Evolutionary conservation across 2,329 filamentous ascomycete genomes (phyloP), one percentile per base, ranked within the genome.

Genomic region (Fusarium musae): DNA sequence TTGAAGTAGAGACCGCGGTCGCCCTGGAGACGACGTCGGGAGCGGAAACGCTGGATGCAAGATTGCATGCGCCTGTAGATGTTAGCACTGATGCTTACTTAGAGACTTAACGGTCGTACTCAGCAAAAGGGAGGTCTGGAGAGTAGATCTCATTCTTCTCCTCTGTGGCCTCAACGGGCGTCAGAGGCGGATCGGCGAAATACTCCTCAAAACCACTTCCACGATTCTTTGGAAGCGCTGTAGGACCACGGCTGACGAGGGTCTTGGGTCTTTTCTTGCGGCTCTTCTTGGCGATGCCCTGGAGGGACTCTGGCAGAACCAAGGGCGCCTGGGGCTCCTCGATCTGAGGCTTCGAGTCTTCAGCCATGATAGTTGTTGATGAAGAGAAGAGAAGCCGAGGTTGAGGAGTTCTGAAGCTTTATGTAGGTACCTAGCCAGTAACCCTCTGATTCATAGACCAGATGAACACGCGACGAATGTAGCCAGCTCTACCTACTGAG

Each of bases 41-140:
- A 87, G 70, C 93, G 90, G 83, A 92, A 99, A 19, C 94, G 92
- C 74, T 95, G 91, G 61, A 98, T 93, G 52, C 94, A 96, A 32
- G 91, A 88, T 78, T 98, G 92, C 44, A 98, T 94, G 52, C 96
- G 94, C 63, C 92, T 93, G 13, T 1, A 28, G 23, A 67, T 59
- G 69, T 74, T 50, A 80, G 71, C 56, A 65, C 9, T 69, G 44
- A 50, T 11, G 16, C 32, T 28, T 49, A 46, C 8, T 10, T 5
- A 6, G 19, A 11, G 13, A 12, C 2, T 8, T 21, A 34, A 11
- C 12, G 4, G 17, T 12, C 57, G 19, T 84, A 92, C 91, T 90
- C 86, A 40, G 85, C 79, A 72, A 93, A 91, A 2, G 87, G 81
- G 13, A 87, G 80, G 8, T 83, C 78, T 13, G 88, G 80, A 72